These are phyloP conservation scores for Penicillium sp. DNA, from an alignment of 2,329 filamentous ascomycete species.

Conservation along the genomic window DNA sequence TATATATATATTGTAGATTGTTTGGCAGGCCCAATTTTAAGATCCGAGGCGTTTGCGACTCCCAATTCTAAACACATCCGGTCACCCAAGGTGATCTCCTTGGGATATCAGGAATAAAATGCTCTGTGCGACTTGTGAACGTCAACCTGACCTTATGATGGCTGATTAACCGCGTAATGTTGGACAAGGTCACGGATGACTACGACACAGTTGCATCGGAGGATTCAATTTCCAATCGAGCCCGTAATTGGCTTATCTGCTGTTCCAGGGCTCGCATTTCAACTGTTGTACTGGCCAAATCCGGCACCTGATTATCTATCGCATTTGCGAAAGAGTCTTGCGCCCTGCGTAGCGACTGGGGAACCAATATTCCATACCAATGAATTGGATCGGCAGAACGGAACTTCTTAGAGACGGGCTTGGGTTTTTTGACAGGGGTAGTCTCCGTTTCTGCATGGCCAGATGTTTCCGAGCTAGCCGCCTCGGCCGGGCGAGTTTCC, in stretches of 20 bases:
- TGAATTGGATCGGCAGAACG: slow-evolving; percentile 43
- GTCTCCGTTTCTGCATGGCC: background rate
- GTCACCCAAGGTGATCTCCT: background rate
- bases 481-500: background rate
- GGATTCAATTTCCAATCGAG: slow-evolving; percentile 17
- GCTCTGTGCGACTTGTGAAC: background rate
- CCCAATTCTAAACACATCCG: background rate
- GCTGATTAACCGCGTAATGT: background rate
- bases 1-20: too few relatives aligned
- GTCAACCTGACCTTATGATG: background rate
- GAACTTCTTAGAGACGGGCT: slow-evolving; percentile 14
- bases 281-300: slow-evolving; percentile 37
- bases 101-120: background rate
- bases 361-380: slow-evolving; percentile 51
- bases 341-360: slow-evolving; percentile 44
- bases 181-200: background rate
- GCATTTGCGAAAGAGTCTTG: slow-evolving; percentile 45
- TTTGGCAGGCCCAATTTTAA: background rate
- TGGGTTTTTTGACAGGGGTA: slow-evolving; percentile 7
- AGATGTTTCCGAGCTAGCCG: slow-evolving; percentile 6
- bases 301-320: slow-evolving; percentile 36
- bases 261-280: slow-evolving; percentile 44
- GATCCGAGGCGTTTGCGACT: background rate
- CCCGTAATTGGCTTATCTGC: slow-evolving; percentile 34
- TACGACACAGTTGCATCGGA: background rate